Evolutionary conservation across 2,329 filamentous ascomycete genomes (phyloP).

Genomic region (Colletotrichum tofieldiae): DNA sequence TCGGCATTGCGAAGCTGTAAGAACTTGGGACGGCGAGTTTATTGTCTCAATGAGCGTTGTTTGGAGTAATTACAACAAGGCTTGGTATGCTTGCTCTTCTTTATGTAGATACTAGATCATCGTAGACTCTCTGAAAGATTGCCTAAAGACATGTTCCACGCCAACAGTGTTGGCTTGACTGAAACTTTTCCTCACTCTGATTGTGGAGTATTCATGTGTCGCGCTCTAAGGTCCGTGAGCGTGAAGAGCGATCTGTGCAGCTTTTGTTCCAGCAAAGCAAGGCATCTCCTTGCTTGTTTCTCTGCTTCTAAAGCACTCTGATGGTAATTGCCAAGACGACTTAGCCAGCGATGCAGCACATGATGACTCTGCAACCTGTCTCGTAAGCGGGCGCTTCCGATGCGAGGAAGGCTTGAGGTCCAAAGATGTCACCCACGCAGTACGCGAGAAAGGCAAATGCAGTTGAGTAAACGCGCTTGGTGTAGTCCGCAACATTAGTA

Average conservation of each 20-base stretch:
- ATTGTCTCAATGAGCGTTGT: background rate
- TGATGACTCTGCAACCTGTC: constrained; percentile 66
- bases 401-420: constrained; percentile 56
- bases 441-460: constrained; percentile 63
- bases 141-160: background rate
- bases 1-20: constrained; percentile 38
- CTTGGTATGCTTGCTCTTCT: too few species aligned
- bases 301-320: constrained; percentile 53
- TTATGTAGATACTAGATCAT: background rate
- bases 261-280: background rate
- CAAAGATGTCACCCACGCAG: constrained; percentile 57
- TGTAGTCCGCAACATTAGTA: constrained; percentile 63
- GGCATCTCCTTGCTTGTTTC: constrained; percentile 53
- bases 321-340: constrained; percentile 54
- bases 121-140: background rate
- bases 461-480: constrained; percentile 62
- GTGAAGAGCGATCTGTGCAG: background rate
- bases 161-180: too few species aligned
- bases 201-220: background rate
- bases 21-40: background rate
- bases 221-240: background rate
- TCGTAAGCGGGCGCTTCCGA: constrained; percentile 59
- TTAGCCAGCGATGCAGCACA: constrained; percentile 61
- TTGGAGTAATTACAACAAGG: background rate
- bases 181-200: background rate